Conservation (phyloP, 176 grass and related monocot species). For the Luzula sylvatica region DNA sequence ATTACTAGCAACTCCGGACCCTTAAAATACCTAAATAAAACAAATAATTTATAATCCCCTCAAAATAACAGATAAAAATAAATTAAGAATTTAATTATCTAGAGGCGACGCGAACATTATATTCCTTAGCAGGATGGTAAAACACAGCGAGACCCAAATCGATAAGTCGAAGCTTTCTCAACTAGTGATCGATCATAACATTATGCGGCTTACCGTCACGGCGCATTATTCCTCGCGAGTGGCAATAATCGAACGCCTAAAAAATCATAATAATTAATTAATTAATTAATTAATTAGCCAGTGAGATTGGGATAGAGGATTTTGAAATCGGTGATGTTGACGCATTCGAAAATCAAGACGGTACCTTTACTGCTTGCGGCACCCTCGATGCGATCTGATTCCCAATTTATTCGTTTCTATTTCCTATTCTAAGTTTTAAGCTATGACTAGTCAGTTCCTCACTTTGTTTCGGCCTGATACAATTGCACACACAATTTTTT, state of each 20-base stretch:
- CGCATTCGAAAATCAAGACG: conserved; percentile 56
- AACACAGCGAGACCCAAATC: conserved; percentile 77
- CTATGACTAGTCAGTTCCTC: too few relatives aligned
- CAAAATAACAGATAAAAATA: not conserved
- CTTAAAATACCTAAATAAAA: conserved; percentile 65
- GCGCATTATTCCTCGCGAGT: conserved; percentile 79
- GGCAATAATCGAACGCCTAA: conserved; percentile 67
- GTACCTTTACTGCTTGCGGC: too few relatives aligned
- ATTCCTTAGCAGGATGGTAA: conserved; percentile 60
- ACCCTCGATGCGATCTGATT: too few relatives aligned
- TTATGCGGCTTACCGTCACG: conserved; percentile 76
- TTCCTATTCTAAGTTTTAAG: too few relatives aligned
- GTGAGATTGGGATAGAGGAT: conserved; percentile 60
- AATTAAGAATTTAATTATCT: conserved; percentile 38
- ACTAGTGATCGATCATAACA: conserved; percentile 74
- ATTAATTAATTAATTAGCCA: conserved; percentile 26
- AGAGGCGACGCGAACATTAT: conserved; percentile 74
- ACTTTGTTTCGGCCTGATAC: too few relatives aligned
- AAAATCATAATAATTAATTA: not conserved
- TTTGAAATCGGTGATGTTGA: conserved; percentile 77
- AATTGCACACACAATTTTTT: too few relatives aligned
- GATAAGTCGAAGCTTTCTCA: conserved; percentile 59
- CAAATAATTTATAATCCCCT: too few relatives aligned
- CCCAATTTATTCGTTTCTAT: too few relatives aligned
- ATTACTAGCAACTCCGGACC: conserved; percentile 66